Evolutionary conservation across 1,284 basidiomycete species (phyloP).

Genomic region (Apiotrichum montevideense): DNA sequence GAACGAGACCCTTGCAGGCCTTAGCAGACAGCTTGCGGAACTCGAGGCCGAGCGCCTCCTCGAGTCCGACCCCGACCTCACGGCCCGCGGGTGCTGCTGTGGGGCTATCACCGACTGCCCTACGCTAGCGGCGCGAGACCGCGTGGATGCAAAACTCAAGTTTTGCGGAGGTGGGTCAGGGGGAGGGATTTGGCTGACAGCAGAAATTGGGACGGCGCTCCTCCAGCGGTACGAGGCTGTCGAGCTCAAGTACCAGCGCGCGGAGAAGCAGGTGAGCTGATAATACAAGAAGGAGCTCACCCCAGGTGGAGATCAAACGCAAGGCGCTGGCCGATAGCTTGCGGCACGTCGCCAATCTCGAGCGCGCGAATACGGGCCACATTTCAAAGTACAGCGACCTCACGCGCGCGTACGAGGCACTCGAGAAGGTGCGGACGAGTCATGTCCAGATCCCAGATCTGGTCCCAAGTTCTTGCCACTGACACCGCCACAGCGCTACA

Average conservation of each 20-base stretch:
- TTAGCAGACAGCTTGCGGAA: slow-evolving; percentile 30
- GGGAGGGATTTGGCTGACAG: not conserved
- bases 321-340: slow-evolving; percentile 37
- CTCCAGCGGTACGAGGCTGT: slow-evolving; percentile 80
- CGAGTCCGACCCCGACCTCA: slow-evolving; percentile 12
- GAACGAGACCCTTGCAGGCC: slow-evolving; percentile 37
- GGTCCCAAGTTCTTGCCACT: too few species aligned
- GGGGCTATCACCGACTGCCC: slow-evolving; percentile 17
- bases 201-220: slow-evolving; percentile 87
- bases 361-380: slow-evolving; percentile 44
- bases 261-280: slow-evolving; percentile 35
- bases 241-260: slow-evolving; percentile 59
- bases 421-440: slow-evolving; percentile 41
- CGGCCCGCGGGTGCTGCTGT: slow-evolving; percentile 29
- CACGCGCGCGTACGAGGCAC: slow-evolving; percentile 34
- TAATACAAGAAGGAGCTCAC: not conserved
- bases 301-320: slow-evolving; percentile 36
- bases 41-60: slow-evolving; percentile 20
- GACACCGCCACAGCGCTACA: slow-evolving; percentile 49
- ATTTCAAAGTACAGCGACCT: slow-evolving; percentile 36
- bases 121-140: slow-evolving; percentile 57
- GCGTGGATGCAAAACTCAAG: slow-evolving; percentile 66
- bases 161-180: slow-evolving; percentile 67
- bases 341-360: slow-evolving; percentile 33
- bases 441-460: too few species aligned